phyloP scores from a whole-genome alignment of 305 asterid species.

The Rubia tinctorum region DNA sequence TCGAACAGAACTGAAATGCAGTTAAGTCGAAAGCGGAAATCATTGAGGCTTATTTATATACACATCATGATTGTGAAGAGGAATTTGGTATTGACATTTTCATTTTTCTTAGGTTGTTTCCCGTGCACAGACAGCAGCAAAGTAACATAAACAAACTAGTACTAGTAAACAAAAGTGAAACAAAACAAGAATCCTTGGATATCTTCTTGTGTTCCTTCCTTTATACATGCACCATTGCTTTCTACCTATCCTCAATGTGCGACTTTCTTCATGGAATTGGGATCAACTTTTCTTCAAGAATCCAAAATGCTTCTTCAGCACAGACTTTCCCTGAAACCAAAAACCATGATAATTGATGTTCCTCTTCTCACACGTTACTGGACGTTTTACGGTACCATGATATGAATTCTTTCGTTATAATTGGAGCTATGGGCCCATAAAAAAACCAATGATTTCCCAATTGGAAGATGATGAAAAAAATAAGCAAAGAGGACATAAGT shows the following conservation, averaged over 20 bases:
- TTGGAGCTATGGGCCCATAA: no score
- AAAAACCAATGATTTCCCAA: no score
- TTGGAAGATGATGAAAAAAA: not conserved
- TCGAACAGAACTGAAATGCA: no score
- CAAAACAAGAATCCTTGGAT: conserved; percentile 42
- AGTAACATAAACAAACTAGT: conserved; percentile 23
- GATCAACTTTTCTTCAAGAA: conserved; percentile 47
- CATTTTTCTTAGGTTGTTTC: conserved; percentile 52
- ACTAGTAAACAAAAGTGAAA: conserved; percentile 9
- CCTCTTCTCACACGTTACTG: not conserved
- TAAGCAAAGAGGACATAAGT: not conserved
- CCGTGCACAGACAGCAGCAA: conserved; percentile 59
- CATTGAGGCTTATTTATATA: no score
- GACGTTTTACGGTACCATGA: not conserved
- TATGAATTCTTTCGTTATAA: no score
- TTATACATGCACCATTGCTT: conserved; percentile 30
- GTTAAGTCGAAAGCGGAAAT: no score
- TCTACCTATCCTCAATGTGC: conserved; percentile 26
- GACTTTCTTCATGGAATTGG: conserved; percentile 37
- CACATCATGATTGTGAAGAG: no score
- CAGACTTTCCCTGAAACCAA: conserved; percentile 49
- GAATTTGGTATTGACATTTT: conserved; percentile 32
- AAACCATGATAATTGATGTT: not conserved
- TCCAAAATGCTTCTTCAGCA: conserved; percentile 46
- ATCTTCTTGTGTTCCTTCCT: conserved; percentile 38